Evolutionary conservation across 768 basidiomycete genomes (phyloP).

Genomic region (Kwoniella mangroviensis): DNA sequence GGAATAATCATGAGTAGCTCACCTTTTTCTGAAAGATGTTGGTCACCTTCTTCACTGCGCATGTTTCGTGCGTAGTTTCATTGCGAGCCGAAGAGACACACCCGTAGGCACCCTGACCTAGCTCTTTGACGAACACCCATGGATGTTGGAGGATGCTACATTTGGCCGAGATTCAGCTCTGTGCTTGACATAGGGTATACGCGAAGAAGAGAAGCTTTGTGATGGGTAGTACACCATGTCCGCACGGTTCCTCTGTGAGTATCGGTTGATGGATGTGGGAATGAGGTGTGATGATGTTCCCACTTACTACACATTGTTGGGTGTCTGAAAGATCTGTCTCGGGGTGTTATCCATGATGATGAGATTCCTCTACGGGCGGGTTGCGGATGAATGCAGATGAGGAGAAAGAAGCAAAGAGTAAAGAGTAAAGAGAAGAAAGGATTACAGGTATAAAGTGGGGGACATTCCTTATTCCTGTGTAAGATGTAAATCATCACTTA

Average conservation of each 20-base stretch:
- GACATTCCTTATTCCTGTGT: not conserved
- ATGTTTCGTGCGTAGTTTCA: constrained; percentile 55
- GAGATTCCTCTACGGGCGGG: not conserved
- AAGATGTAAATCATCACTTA: not conserved
- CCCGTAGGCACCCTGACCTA: constrained; percentile 94
- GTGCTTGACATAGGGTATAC: not conserved
- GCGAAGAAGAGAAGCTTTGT: not conserved
- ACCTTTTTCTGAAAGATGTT: constrained; percentile 59
- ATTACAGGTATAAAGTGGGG: not conserved
- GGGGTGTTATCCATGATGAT: constrained; percentile 55
- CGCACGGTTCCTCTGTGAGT: not conserved
- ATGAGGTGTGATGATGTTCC: not conserved
- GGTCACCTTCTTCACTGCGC: constrained; percentile 56
- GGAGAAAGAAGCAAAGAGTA: not conserved
- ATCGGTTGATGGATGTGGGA: not conserved
- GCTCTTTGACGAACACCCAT: constrained; percentile 87
- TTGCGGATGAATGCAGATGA: not conserved
- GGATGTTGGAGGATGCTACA: constrained; percentile 50
- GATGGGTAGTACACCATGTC: not conserved
- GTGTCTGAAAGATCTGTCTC: constrained; percentile 53
- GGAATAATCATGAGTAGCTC: constrained; percentile 14
- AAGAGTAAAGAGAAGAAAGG: constrained; percentile 5
- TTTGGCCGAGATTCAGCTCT: constrained; percentile 1
- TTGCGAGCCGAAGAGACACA: constrained; percentile 69
- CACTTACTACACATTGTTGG: constrained; percentile 55